A percentile compares a stretch with the other conserved stretches of the same genome.
Conservation (phyloP, 768 basidiomycete species). For the Boletus tomentosulus region DNA sequence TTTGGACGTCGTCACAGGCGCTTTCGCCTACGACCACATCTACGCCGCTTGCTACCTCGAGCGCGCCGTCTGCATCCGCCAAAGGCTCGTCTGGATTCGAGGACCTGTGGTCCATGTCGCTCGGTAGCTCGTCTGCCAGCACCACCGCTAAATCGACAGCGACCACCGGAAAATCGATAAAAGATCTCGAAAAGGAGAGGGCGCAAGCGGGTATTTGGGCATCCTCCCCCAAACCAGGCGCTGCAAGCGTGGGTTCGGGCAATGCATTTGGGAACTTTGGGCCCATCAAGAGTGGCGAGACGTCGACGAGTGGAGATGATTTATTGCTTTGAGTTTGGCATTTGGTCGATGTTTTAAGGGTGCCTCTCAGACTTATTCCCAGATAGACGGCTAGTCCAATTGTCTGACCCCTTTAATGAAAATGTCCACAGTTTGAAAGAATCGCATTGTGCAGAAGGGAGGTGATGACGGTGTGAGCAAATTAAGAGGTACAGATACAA, state of each 20-base stretch:
- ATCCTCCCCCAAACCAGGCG: constrained; percentile 22
- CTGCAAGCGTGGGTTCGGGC: constrained; percentile 10
- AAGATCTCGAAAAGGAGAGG: constrained; percentile 88
- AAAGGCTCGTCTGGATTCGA: constrained; percentile 66
- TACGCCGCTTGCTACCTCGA: constrained; percentile 8
- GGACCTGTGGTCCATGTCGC: constrained; percentile 83
- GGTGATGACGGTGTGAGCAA: constrained; percentile 23
- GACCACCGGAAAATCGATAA: constrained; percentile 66
- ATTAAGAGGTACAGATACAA: constrained; percentile 36
- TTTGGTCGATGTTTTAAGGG: background rate
- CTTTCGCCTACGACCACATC: constrained; percentile 21
- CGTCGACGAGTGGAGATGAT: constrained; percentile 34
- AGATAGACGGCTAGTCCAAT: background rate
- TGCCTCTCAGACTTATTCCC: background rate
- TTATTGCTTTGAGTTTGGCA: constrained; percentile 34
- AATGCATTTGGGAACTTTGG: constrained; percentile 35
- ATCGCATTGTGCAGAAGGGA: constrained; percentile 20
- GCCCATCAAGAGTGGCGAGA: constrained; percentile 14
- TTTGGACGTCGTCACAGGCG: constrained; percentile 25
- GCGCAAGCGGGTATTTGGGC: constrained; percentile 78
- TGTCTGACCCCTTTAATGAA: background rate
- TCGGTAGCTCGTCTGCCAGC: constrained; percentile 43
- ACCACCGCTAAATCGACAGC: constrained; percentile 35
- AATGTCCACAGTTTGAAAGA: constrained; percentile 17
- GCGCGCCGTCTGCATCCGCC: constrained; percentile 25